A percentile compares a stretch with the other conserved stretches of the same genome.
Evolutionary conservation across 140 eudicot genomes (phyloP).

Genomic region (Cichorium intybus): DNA sequence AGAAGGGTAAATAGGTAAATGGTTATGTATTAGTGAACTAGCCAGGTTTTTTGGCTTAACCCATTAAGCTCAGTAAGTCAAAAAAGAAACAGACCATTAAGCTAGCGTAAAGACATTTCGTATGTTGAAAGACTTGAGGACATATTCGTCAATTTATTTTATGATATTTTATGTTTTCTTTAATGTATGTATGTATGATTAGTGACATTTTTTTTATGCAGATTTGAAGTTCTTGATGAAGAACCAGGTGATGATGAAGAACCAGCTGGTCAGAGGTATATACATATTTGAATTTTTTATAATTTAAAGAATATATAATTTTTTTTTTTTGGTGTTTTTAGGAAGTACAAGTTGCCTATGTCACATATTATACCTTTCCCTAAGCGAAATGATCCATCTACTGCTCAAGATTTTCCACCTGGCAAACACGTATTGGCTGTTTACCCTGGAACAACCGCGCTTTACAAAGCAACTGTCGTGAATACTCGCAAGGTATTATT

Average conservation of each 20-base stretch:
- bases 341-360: conserved; percentile 83
- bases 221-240: conserved; percentile 94
- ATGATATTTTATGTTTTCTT: neutral
- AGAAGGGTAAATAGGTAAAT: too few relatives aligned
- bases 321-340: conserved; percentile 29
- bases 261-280: conserved; percentile 80
- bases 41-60: too few relatives aligned
- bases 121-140: conserved; percentile 4
- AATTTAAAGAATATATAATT: neutral
- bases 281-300: neutral
- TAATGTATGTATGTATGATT: conserved; percentile 1
- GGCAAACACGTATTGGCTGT: conserved; percentile 95
- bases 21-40: too few relatives aligned
- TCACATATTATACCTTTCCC: conserved; percentile 89
- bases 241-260: conserved; percentile 99
- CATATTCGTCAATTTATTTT: conserved; percentile 2
- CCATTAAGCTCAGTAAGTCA: too few relatives aligned
- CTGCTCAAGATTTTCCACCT: conserved; percentile 71
- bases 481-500: conserved; percentile 73
- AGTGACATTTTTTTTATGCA: conserved; percentile 12
- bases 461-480: conserved; percentile 93
- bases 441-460: conserved; percentile 91
- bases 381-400: conserved; percentile 69
- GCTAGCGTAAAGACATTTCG: neutral
- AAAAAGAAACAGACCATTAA: too few relatives aligned